Evolutionary conservation across 306 rosid genomes (phyloP), one percentile per base, ranked within the genome.

Genomic region (Mimosa bimucronata): DNA sequence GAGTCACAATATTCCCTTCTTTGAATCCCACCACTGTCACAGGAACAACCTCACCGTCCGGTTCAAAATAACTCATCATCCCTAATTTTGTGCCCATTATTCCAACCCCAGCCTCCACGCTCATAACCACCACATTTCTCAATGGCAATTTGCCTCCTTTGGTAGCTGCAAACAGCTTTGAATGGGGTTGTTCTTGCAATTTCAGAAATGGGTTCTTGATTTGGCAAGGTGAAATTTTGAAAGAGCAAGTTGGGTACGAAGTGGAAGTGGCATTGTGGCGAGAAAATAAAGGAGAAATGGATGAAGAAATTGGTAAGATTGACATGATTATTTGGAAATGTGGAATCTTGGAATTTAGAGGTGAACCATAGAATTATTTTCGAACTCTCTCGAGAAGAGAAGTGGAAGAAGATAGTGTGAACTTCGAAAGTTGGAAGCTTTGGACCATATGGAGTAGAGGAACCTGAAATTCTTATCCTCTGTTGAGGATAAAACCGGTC

Each of bases 81-180:
- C 98, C 98, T 26, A 95, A 86, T 79, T 95, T 95, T 62, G 98
- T 92, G 21, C 81, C 98, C 98, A 95, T 91, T 3, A 95, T 91
- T 37, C 98, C 98, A 25, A 95, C 52, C 5, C 98, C 98, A 0
- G 98, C 98, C n/a, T 95, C 98, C 86, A 90, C 26, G 80, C 96
- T 91, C 95, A 90, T 92, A 53, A 73, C 78, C 0, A 86, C 81
- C 52, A 71, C 60, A 41, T n/a, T 44, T 42, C 30, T 21, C 40
- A 23, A 45, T 46, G 37, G 66, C 66, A 9, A 76, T 2, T 37
- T 42, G 46, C 44, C 65, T 45, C 12, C 66, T 76, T 41, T 28
- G 45, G 55, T 10, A 4, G 42, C 7, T 29, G 41, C 3, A 18
- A 15, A 19, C 21, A 57, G 62, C 34, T 53, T 75, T 2, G 23